Base-by-base conservation (phyloP, 768 basidiomycete species). In the Baorangia bicolor region DNA sequence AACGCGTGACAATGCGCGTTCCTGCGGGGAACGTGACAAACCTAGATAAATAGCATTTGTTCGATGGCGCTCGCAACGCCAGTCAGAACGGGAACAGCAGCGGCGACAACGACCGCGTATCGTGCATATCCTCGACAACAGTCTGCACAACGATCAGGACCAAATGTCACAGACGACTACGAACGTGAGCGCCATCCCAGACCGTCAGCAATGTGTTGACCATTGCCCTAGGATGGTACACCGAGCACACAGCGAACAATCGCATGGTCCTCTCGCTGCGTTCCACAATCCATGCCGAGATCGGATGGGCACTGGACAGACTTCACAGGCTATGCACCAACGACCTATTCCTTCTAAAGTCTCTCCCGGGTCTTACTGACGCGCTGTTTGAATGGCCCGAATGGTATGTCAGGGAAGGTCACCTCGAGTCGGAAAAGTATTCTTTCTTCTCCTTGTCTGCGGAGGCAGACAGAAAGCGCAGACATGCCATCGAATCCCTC, bases 191-290 rank as follows among this genome's bases (percentile, higher is more conserved):
- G 33, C 23, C 50, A 40, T 52, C n/a, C 33, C 34, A 35, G 18
- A 53, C 11, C 44, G 28, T 45, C 35, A 8, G 35, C 39, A 39
- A 59, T 34, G 37, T 43, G 35, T 35, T 62, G 56, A 63, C 50
- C 37, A 30, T 40, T 16, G 27, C 38, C 38, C 54, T 62, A 91
- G 90, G 89, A 63, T 92, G 90, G 85, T 94, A 92, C 64, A 90
- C 92, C n/a, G 90, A 94, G 61, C 76, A 81, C 2, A 79, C 82
- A 3, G 77, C 88, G 1, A 87, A 77, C 67, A 98, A 98, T 69
- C 83, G 95, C 39, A 92, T 98, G 84, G 78, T 93, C n/a, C 83
- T 99, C 16, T 87, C 94, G 3, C 74, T 98, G 39, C 83, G 86
- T 25, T 98, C 92, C 14, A 88, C 86, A 5, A 87, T 98, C 44